A percentile compares a stretch with the other conserved stretches of the same genome.
Evolutionary conservation across 805 yeast species (phyloP).

Genomic region (Myxozyma melibiosi): DNA sequence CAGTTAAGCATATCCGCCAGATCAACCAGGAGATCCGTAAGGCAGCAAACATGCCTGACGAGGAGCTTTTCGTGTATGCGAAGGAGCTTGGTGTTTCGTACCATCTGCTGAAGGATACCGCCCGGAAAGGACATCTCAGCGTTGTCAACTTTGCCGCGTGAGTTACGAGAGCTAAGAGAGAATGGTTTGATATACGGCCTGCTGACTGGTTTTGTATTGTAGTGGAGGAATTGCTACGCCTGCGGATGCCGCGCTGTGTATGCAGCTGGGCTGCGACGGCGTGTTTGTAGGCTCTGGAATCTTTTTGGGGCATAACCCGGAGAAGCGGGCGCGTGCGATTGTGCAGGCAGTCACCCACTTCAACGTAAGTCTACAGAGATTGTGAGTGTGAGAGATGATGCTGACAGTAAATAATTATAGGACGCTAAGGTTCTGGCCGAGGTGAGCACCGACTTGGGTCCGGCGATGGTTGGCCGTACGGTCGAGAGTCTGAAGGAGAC

Average conservation of each 20-base stretch:
- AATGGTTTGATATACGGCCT: background rate
- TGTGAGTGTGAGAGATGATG: background rate
- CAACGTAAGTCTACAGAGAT: slow-evolving; percentile 38
- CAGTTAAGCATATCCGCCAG: slow-evolving; percentile 69
- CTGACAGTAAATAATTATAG: slow-evolving; percentile 4
- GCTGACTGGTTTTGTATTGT: background rate
- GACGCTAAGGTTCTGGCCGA: slow-evolving; percentile 64
- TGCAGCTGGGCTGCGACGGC: slow-evolving; percentile 80
- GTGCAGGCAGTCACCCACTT: slow-evolving; percentile 76
- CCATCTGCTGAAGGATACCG: slow-evolving; percentile 54
- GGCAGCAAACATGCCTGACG: slow-evolving; percentile 48
- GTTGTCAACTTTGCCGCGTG: slow-evolving; percentile 81
- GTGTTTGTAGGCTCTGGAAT: slow-evolving; percentile 80
- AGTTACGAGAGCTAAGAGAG: background rate
- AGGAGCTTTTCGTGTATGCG: slow-evolving; percentile 56
- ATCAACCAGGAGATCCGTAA: slow-evolving; percentile 59
- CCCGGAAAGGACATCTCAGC: slow-evolving; percentile 63
- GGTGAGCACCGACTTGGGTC: slow-evolving; percentile 70
- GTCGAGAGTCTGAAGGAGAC: slow-evolving; percentile 53
- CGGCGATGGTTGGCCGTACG: slow-evolving; percentile 73
- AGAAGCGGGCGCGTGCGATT: slow-evolving; percentile 71
- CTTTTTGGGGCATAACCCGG: slow-evolving; percentile 74
- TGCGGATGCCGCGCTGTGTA: slow-evolving; percentile 81
- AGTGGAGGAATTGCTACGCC: slow-evolving; percentile 84
- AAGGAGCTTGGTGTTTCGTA: slow-evolving; percentile 61